A percentile compares a stretch with the other conserved stretches of the same genome.
These are phyloP conservation scores for Emiliania huxleyi DNA, from an alignment of 78 protist species.

Conservation along the genomic window DNA sequence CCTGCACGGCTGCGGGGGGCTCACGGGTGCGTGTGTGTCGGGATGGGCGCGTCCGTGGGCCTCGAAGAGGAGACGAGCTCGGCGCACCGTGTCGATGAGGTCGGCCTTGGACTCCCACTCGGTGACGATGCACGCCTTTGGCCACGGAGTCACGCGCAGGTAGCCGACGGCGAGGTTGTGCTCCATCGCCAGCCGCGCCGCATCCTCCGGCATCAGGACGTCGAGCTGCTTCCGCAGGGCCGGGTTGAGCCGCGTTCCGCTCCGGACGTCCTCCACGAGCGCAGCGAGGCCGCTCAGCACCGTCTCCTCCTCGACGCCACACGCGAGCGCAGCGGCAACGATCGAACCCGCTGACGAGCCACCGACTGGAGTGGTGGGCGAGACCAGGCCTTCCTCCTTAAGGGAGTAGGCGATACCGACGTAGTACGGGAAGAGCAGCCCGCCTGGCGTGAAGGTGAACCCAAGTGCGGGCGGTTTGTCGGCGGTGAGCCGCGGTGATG, in stretches of 20 bases:
- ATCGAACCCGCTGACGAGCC: not conserved
- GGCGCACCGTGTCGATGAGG: not conserved
- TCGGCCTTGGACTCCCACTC: not conserved
- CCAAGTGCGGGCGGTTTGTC: too few species aligned
- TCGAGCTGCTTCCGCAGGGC: not conserved
- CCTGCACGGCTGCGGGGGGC: too few species aligned
- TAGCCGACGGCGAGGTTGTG: not conserved
- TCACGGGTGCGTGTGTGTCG: too few species aligned
- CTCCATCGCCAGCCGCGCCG: not conserved
- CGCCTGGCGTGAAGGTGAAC: not conserved
- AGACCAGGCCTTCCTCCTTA: not conserved
- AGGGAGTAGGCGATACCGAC: not conserved
- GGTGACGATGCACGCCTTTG: not conserved
- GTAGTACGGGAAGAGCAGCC: slow-evolving; percentile 19
- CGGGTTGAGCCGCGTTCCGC: not conserved
- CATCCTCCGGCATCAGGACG: not conserved
- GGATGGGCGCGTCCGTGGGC: too few species aligned
- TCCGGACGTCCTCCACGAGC: not conserved
- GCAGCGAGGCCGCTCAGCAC: not conserved
- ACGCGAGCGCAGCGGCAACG: not conserved
- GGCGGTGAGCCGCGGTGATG: too few species aligned
- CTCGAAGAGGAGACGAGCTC: too few species aligned
- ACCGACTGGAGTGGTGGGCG: not conserved
- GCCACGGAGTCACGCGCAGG: not conserved
- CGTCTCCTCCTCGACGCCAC: not conserved